phyloP scores from a whole-genome alignment of 75 land plant genomes.

The Gnetum montanum region DNA sequence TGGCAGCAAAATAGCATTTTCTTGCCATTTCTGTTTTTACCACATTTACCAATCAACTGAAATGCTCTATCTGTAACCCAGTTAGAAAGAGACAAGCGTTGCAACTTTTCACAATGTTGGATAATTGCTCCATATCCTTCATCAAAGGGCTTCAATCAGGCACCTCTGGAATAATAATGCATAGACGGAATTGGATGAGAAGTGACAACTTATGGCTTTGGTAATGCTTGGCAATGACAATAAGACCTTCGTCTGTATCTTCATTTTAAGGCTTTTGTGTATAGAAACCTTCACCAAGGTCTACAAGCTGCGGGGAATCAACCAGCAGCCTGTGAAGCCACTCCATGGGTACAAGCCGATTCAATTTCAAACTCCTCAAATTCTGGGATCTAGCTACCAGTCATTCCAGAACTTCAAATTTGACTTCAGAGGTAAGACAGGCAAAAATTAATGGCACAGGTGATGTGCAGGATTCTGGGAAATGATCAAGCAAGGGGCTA shows the following conservation, averaged over 20 bases:
- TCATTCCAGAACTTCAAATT: conserved; percentile 28
- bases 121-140: conserved; percentile 92
- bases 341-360: conserved; percentile 31
- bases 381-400: conserved; percentile 34
- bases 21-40: too few species aligned
- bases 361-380: conserved; percentile 37
- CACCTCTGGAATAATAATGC: conserved; percentile 45
- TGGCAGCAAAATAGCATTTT: too few species aligned
- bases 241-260: conserved; percentile 69
- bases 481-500: conserved; percentile 37
- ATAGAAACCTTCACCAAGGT: conserved; percentile 53
- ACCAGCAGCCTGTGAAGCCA: conserved; percentile 28
- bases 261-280: conserved; percentile 13
- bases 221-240: conserved; percentile 49
- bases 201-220: conserved; percentile 58
- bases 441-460: conserved; percentile 48
- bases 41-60: conserved; percentile 71
- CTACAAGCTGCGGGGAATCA: conserved; percentile 51
- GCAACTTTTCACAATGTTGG: conserved; percentile 46
- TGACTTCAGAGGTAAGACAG: conserved; percentile 30
- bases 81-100: conserved; percentile 69
- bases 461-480: conserved; percentile 42
- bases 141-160: conserved; percentile 72
- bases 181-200: conserved; percentile 66
- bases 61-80: conserved; percentile 72